Evolutionary conservation across 2,329 filamentous ascomycete genomes (phyloP).

Genomic region (Fusarium solani-melongenae): DNA sequence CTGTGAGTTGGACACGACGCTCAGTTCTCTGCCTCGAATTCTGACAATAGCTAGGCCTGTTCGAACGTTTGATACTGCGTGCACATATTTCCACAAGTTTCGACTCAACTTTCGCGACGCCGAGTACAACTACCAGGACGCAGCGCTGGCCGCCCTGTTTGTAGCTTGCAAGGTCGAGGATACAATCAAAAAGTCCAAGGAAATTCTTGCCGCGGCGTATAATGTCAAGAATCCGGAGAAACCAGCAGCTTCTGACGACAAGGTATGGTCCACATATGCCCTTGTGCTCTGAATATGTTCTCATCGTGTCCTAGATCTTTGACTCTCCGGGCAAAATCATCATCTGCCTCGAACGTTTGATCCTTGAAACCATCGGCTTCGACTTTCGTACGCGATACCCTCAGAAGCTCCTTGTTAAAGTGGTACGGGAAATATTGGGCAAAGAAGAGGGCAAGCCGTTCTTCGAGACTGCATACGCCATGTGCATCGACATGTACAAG

Average conservation of each 20-base stretch:
- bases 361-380: slow-evolving; percentile 92
- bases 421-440: slow-evolving; percentile 69
- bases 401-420: slow-evolving; percentile 85
- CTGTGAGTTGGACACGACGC: slow-evolving; percentile 62
- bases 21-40: neutral
- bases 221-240: slow-evolving; percentile 79
- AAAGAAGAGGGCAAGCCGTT: slow-evolving; percentile 61
- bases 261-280: slow-evolving; percentile 61
- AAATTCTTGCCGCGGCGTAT: slow-evolving; percentile 90
- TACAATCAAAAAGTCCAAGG: slow-evolving; percentile 94
- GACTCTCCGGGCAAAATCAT: slow-evolving; percentile 83
- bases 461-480: slow-evolving; percentile 78
- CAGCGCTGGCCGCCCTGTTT: slow-evolving; percentile 87
- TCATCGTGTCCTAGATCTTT: slow-evolving; percentile 69
- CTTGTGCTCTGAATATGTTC: neutral
- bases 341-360: slow-evolving; percentile 89
- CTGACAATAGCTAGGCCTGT: slow-evolving; percentile 70
- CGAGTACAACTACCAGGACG: slow-evolving; percentile 89
- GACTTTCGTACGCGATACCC: slow-evolving; percentile 93
- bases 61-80: slow-evolving; percentile 91
- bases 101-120: slow-evolving; percentile 84
- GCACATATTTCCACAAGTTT: slow-evolving; percentile 94
- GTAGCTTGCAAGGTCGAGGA: slow-evolving; percentile 98
- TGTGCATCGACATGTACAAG: slow-evolving; percentile 90
- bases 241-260: slow-evolving; percentile 83